phyloP scores from a whole-genome alignment of 2,329 filamentous ascomycete species.

The Emericellopsis atlantica region DNA sequence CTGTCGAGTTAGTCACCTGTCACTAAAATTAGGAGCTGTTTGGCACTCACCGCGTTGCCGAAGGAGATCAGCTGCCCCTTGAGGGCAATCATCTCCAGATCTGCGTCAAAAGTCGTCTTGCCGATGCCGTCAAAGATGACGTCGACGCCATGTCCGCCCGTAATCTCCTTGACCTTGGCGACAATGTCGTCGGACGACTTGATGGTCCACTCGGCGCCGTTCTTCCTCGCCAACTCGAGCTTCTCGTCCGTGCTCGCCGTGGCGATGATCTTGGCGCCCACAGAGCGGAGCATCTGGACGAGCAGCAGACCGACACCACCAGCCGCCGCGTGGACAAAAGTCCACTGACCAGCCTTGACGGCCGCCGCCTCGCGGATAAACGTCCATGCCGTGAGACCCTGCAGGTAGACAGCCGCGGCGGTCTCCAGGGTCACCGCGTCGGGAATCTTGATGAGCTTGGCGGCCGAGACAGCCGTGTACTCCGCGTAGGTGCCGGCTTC shows the following conservation, averaged over 20 bases:
- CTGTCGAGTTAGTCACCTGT: slow-evolving; percentile 11
- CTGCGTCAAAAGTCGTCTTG: slow-evolving; percentile 70
- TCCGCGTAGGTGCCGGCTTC: slow-evolving; percentile 38
- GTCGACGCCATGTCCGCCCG: slow-evolving; percentile 56
- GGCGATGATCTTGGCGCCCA: slow-evolving; percentile 69
- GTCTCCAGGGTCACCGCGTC: slow-evolving; percentile 44
- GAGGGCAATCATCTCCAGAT: slow-evolving; percentile 58
- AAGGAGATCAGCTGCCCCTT: slow-evolving; percentile 72
- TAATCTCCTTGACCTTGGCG: slow-evolving; percentile 52
- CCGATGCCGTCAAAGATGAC: slow-evolving; percentile 83
- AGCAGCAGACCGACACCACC: slow-evolving; percentile 70
- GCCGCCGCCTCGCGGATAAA: slow-evolving; percentile 66
- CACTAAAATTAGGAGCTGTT: not conserved
- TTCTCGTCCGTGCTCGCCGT: slow-evolving; percentile 67
- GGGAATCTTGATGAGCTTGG: slow-evolving; percentile 50
- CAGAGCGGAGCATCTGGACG: slow-evolving; percentile 56
- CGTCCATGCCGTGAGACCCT: slow-evolving; percentile 73
- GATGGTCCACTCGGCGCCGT: slow-evolving; percentile 61
- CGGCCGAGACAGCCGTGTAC: slow-evolving; percentile 39
- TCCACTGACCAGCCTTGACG: slow-evolving; percentile 66
- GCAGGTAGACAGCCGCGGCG: slow-evolving; percentile 60
- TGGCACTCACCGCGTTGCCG: slow-evolving; percentile 56
- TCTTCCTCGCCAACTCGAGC: slow-evolving; percentile 51
- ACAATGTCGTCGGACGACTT: slow-evolving; percentile 54
- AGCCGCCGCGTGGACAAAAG: slow-evolving; percentile 75